Conservation (phyloP, 495 filamentous ascomycete species). For the Cetradonia linearis region DNA sequence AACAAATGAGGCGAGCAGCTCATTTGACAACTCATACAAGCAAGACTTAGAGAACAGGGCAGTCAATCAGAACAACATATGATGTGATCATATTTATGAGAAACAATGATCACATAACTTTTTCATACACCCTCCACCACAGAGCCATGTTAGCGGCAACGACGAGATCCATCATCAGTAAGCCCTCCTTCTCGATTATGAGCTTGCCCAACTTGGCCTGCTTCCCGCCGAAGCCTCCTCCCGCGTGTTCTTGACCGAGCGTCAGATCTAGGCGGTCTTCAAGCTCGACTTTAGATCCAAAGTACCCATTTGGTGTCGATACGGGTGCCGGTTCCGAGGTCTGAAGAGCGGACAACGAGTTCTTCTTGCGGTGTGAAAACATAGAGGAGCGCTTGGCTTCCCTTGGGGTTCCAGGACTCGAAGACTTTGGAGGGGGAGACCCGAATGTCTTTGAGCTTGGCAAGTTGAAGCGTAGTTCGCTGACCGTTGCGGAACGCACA, state of each 20-base stretch:
- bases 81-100: background rate
- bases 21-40: constrained; percentile 10
- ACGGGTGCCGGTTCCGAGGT: constrained; percentile 25
- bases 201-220: constrained; percentile 89
- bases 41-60: background rate
- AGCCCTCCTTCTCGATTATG: constrained; percentile 78
- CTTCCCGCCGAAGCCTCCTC: constrained; percentile 72
- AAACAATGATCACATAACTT: constrained; percentile 14
- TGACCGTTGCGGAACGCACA: constrained; percentile 47
- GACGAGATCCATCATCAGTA: constrained; percentile 91
- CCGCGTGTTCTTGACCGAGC: constrained; percentile 65
- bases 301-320: constrained; percentile 6
- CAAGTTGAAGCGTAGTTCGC: constrained; percentile 82
- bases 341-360: constrained; percentile 6
- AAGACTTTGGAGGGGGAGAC: constrained; percentile 26
- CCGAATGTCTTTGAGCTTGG: constrained; percentile 35
- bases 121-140: constrained; percentile 87
- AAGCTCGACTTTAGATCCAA: constrained; percentile 15
- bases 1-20: constrained; percentile 6
- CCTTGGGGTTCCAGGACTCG: constrained; percentile 20
- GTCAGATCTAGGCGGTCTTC: constrained; percentile 53
- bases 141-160: constrained; percentile 84
- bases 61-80: background rate
- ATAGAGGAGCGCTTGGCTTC: constrained; percentile 18
- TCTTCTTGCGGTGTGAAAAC: constrained; percentile 8